Conservation (phyloP, 768 basidiomycete species). For the Panellus pusillus region DNA sequence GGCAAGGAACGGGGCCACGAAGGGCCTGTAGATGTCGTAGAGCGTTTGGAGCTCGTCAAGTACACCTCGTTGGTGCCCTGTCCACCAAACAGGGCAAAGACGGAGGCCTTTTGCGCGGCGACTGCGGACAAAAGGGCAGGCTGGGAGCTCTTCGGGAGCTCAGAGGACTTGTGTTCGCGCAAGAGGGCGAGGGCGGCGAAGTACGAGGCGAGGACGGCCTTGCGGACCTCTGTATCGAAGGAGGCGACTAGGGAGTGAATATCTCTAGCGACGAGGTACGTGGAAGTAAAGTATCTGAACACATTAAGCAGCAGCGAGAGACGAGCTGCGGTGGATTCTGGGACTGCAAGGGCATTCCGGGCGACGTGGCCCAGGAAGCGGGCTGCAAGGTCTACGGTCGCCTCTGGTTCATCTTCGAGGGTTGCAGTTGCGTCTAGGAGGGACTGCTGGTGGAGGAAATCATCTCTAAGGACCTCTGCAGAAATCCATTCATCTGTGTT, state of each 20-base stretch:
- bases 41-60: slow-evolving; percentile 93
- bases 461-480: slow-evolving; percentile 88
- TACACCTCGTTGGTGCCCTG: slow-evolving; percentile 99
- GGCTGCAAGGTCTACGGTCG: slow-evolving; percentile 75
- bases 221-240: slow-evolving; percentile 75
- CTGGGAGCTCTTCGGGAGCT: slow-evolving; percentile 57
- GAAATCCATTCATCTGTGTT: slow-evolving; percentile 83
- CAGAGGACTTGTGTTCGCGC: slow-evolving; percentile 52
- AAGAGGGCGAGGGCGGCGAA: slow-evolving; percentile 73
- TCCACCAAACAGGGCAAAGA: slow-evolving; percentile 95
- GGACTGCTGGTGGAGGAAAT: slow-evolving; percentile 70
- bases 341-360: slow-evolving; percentile 55
- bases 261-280: slow-evolving; percentile 72
- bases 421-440: slow-evolving; percentile 53
- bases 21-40: slow-evolving; percentile 89
- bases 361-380: slow-evolving; percentile 82
- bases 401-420: slow-evolving; percentile 57
- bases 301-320: slow-evolving; percentile 70
- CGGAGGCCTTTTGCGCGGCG: slow-evolving; percentile 58
- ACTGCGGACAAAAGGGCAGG: slow-evolving; percentile 73
- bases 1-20: slow-evolving; percentile 71
- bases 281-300: slow-evolving; percentile 74
- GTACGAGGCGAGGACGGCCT: slow-evolving; percentile 76
- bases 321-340: slow-evolving; percentile 52
- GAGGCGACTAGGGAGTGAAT: slow-evolving; percentile 78